A percentile compares a stretch with the other conserved stretches of the same genome.
Evolutionary conservation across 768 basidiomycete species (phyloP).

Genomic region (Leccinum subtestaceum): DNA sequence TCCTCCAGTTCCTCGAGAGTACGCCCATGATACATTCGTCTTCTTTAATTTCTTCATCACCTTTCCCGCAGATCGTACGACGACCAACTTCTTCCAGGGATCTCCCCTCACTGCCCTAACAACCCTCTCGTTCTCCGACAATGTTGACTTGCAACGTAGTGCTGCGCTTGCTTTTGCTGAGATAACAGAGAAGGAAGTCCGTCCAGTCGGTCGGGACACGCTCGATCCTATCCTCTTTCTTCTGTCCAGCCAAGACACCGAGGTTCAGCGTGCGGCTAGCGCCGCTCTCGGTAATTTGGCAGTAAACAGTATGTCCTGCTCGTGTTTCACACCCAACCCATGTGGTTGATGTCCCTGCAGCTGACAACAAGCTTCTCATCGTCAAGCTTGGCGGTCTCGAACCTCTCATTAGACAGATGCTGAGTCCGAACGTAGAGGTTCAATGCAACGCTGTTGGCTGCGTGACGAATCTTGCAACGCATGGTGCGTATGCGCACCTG

Average conservation of each 20-base stretch:
- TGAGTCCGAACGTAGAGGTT: conserved; percentile 97
- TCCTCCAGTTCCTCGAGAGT: conserved; percentile 98
- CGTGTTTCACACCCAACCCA: conserved; percentile 14
- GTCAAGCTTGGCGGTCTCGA: conserved; percentile 97
- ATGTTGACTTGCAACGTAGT: conserved; percentile 97
- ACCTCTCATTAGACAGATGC: conserved; percentile 97
- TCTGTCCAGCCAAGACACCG: conserved; percentile 94
- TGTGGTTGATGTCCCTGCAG: conserved; percentile 40
- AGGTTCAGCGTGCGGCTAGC: conserved; percentile 97
- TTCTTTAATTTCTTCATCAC: neutral
- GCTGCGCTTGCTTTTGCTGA: conserved; percentile 98
- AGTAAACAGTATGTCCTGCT: conserved; percentile 80
- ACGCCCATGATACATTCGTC: conserved; percentile 29
- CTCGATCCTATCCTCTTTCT: conserved; percentile 98
- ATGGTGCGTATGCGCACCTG: conserved; percentile 56
- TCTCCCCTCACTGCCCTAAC: conserved; percentile 90
- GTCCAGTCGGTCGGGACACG: conserved; percentile 94
- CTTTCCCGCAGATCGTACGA: conserved; percentile 67
- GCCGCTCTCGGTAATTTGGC: conserved; percentile 97
- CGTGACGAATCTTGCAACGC: conserved; percentile 97
- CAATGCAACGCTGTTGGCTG: conserved; percentile 99
- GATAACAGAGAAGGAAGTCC: conserved; percentile 99
- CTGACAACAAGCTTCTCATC: conserved; percentile 98
- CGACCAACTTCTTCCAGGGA: conserved; percentile 97
- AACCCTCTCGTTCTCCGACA: conserved; percentile 97